phyloP scores from a whole-genome alignment of 1,284 basidiomycete genomes.

The Farysia itapuensis region DNA sequence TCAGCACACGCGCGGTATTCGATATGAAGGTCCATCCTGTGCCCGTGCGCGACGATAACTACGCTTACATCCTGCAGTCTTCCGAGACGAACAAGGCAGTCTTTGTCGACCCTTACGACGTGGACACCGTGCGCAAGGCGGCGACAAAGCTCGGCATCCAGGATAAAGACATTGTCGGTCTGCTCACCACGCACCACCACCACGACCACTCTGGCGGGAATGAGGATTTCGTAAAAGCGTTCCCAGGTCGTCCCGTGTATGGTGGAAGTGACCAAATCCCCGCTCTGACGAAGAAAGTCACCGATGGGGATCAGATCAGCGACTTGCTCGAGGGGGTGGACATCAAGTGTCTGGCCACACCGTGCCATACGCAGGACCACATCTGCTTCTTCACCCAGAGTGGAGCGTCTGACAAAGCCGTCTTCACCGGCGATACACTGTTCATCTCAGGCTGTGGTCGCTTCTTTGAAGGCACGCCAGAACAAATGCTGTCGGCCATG shows the following conservation, averaged over 20 bases:
- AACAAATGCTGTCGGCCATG: conserved; percentile 81
- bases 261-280: conserved; percentile 77
- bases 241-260: conserved; percentile 74
- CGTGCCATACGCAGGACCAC: conserved; percentile 95
- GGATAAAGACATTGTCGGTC: conserved; percentile 60
- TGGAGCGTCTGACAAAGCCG: conserved; percentile 71
- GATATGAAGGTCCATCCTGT: conserved; percentile 58
- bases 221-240: conserved; percentile 64
- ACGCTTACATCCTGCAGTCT: conserved; percentile 55
- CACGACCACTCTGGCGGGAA: conserved; percentile 86
- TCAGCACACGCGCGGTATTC: not conserved
- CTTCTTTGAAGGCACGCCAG: conserved; percentile 88
- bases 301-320: conserved; percentile 36
- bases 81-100: conserved; percentile 40
- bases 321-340: conserved; percentile 25
- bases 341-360: conserved; percentile 70
- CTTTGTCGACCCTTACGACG: conserved; percentile 74
- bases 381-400: conserved; percentile 86
- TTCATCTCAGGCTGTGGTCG: conserved; percentile 92
- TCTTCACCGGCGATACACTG: conserved; percentile 93
- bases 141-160: conserved; percentile 67
- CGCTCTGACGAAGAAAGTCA: conserved; percentile 73
- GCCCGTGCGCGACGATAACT: conserved; percentile 59
- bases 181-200: conserved; percentile 58
- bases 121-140: conserved; percentile 71